These are phyloP conservation scores for Phytopythium kandeliae DNA, from an alignment of 352 stramenopile species.

Conservation along the genomic window DNA sequence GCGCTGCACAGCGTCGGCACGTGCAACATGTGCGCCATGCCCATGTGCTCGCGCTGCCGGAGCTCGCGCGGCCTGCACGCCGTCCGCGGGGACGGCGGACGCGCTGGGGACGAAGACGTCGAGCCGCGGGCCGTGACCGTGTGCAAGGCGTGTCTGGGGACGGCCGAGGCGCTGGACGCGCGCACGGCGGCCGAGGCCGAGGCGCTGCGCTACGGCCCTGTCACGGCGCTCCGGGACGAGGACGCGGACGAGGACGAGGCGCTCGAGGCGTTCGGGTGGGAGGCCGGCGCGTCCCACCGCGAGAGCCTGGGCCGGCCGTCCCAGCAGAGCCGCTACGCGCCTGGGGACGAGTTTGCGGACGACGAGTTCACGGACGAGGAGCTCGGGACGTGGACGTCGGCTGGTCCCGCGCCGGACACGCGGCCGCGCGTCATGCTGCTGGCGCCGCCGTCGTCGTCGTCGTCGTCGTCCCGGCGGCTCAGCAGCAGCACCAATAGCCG, in stretches of 20 bases:
- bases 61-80: constrained; percentile 21
- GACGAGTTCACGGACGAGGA: background rate
- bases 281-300: background rate
- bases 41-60: constrained; percentile 35
- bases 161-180: constrained; percentile 16
- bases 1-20: constrained; percentile 22
- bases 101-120: constrained; percentile 8
- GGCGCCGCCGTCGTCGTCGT: too few relatives aligned
- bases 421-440: constrained; percentile 1
- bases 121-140: constrained; percentile 26
- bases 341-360: too few relatives aligned
- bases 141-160: constrained; percentile 53
- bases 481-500: background rate
- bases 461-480: too few relatives aligned
- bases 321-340: too few relatives aligned
- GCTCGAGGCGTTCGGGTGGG: constrained; percentile 2
- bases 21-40: constrained; percentile 26
- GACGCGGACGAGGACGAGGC: background rate
- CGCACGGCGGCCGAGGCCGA: constrained; percentile 1
- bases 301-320: background rate
- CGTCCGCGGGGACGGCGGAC: constrained; percentile 7
- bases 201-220: background rate
- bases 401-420: background rate
- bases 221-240: background rate
- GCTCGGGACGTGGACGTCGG: background rate